phyloP scores from a whole-genome alignment of 306 rosid genomes.

The Oxytropis ochrocephala region DNA sequence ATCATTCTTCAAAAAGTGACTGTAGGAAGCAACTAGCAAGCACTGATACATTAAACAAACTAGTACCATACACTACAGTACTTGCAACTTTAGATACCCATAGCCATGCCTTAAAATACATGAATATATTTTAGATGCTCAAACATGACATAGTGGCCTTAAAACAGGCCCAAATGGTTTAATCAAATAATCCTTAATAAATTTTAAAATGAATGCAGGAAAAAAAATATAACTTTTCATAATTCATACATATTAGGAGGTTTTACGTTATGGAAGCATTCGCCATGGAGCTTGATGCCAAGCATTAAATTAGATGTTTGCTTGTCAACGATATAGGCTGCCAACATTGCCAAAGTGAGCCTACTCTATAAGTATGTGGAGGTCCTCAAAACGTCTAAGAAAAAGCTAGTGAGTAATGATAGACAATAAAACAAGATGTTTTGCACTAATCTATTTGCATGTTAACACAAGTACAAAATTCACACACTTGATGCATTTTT shows the following conservation, averaged over 20 bases:
- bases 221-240: not conserved
- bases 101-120: not conserved
- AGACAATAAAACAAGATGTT: not conserved
- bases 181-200: not conserved
- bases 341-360: not conserved
- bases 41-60: not conserved
- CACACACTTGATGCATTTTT: not conserved
- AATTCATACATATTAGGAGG: not conserved
- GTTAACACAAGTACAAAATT: not conserved
- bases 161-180: not conserved
- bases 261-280: not conserved
- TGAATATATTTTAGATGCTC: not conserved
- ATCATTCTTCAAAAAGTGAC: not conserved
- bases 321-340: not conserved
- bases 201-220: not conserved
- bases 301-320: not conserved
- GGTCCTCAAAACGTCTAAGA: not conserved
- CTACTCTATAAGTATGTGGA: constrained; percentile 8
- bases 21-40: no score
- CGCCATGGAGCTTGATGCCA: not conserved
- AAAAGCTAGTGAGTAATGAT: not conserved
- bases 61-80: not conserved
- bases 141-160: not conserved
- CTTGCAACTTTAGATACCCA: not conserved
- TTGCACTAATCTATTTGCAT: not conserved